Percentiles rank a stretch among this genome's conserved stretches.
These are phyloP conservation scores for Peniophora sp. DNA, from an alignment of 1,284 basidiomycete genomes.

Conservation along the genomic window DNA sequence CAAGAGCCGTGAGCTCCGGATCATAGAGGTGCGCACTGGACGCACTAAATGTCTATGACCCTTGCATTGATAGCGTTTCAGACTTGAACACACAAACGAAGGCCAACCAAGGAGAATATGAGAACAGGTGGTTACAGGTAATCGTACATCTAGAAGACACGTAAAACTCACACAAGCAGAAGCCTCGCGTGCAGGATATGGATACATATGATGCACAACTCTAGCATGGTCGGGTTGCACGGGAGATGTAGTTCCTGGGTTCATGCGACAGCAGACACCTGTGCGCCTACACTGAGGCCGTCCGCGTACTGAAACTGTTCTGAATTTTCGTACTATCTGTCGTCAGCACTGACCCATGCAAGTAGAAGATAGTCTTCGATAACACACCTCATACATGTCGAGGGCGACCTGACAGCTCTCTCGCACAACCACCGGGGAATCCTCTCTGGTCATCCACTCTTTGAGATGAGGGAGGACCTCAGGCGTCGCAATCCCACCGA, in stretches of 20 bases:
- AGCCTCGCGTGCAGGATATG: too few species aligned
- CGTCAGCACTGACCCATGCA: background rate
- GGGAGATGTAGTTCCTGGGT: background rate
- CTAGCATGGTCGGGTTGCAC: background rate
- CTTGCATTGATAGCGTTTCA: too few species aligned
- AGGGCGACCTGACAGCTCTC: conserved; percentile 97
- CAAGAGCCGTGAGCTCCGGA: too few species aligned
- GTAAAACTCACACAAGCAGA: too few species aligned
- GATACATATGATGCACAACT: too few species aligned
- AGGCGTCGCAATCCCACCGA: conserved; percentile 92
- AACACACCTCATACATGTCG: conserved; percentile 90
- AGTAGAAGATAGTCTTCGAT: background rate
- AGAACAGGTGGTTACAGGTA: too few species aligned
- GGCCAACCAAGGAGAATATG: too few species aligned
- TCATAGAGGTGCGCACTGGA: too few species aligned
- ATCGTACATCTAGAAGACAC: too few species aligned
- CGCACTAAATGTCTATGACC: too few species aligned
- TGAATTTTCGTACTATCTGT: conserved; percentile 78
- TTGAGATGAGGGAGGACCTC: conserved; percentile 83
- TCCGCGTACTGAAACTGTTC: conserved; percentile 83
- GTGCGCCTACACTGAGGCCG: conserved; percentile 23
- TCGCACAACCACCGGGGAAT: conserved; percentile 84
- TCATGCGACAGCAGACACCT: conserved; percentile 1
- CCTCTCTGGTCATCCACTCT: conserved; percentile 75
- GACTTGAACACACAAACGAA: too few species aligned